Evolutionary conservation across 2,329 filamentous ascomycete species (phyloP).

Genomic region (Monosporascus ibericus): DNA sequence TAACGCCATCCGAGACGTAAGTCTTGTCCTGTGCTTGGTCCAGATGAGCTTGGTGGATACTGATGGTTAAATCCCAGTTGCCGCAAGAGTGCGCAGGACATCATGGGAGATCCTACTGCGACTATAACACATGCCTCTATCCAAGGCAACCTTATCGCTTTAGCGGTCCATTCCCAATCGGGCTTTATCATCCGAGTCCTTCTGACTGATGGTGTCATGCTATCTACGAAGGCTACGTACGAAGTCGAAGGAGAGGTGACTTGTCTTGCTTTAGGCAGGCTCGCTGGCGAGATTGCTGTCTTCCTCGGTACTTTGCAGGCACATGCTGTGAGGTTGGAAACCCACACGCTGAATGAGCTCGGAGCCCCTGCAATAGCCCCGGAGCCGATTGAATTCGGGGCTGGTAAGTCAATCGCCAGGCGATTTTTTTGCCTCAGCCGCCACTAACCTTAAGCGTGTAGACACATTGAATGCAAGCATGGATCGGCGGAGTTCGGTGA

Average conservation of each 20-base stretch:
- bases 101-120: constrained; percentile 21
- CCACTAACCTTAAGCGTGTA: not conserved
- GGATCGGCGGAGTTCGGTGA: not conserved
- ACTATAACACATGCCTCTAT: constrained; percentile 38
- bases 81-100: constrained; percentile 25
- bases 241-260: constrained; percentile 42
- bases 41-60: constrained; percentile 3
- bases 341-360: constrained; percentile 8
- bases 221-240: constrained; percentile 26
- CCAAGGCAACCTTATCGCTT: constrained; percentile 29
- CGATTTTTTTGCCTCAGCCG: not conserved
- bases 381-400: not conserved
- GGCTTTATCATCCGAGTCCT: constrained; percentile 35
- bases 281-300: constrained; percentile 11
- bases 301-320: constrained; percentile 18
- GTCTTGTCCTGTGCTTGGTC: constrained; percentile 5
- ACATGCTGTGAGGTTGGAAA: constrained; percentile 10
- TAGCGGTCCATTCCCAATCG: constrained; percentile 34
- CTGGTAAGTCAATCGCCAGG: not conserved
- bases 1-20: constrained; percentile 31
- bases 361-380: not conserved
- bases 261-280: constrained; percentile 29
- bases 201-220: constrained; percentile 25
- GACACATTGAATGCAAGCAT: not conserved
- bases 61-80: constrained; percentile 17